These are phyloP conservation scores for Cytospora leucostoma DNA, from an alignment of 2,329 filamentous ascomycete species.

Conservation along the genomic window DNA sequence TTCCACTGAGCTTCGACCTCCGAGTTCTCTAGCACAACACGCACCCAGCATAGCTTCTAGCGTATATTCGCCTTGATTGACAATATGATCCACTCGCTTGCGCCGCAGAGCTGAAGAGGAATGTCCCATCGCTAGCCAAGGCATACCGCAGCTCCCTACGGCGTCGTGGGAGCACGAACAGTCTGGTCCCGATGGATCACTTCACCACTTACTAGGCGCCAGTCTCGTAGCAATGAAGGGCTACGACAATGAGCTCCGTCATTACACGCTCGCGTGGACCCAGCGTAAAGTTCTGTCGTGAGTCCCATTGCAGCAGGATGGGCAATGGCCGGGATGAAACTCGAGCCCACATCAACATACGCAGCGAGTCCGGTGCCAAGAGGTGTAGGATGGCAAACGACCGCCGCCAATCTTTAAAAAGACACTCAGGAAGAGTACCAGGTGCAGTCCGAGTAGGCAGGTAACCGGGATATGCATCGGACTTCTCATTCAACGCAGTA, in stretches of 20 bases:
- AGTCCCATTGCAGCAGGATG: neutral
- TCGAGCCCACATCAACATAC: neutral
- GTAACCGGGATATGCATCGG: slow-evolving; percentile 4
- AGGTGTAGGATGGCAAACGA: neutral
- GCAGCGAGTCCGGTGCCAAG: neutral
- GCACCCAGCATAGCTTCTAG: too few species aligned
- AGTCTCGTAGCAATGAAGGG: neutral
- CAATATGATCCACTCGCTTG: neutral
- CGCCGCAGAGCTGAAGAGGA: slow-evolving; percentile 11
- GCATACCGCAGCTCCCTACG: neutral
- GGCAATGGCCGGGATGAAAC: neutral
- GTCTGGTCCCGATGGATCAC: neutral
- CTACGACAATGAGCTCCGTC: neutral
- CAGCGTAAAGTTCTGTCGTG: neutral
- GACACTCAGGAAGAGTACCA: neutral
- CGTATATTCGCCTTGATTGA: too few species aligned
- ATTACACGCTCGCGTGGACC: neutral
- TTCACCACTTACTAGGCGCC: neutral
- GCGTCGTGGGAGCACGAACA: neutral
- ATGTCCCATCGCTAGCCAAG: slow-evolving; percentile 6
- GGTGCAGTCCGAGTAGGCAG: slow-evolving; percentile 9
- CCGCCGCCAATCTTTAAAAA: neutral
- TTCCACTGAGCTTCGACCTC: too few species aligned
- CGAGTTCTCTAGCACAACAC: too few species aligned
- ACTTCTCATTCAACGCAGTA: neutral